Conservation (phyloP, 352 stramenopile species). For the Pythium phragmiticola region DNA sequence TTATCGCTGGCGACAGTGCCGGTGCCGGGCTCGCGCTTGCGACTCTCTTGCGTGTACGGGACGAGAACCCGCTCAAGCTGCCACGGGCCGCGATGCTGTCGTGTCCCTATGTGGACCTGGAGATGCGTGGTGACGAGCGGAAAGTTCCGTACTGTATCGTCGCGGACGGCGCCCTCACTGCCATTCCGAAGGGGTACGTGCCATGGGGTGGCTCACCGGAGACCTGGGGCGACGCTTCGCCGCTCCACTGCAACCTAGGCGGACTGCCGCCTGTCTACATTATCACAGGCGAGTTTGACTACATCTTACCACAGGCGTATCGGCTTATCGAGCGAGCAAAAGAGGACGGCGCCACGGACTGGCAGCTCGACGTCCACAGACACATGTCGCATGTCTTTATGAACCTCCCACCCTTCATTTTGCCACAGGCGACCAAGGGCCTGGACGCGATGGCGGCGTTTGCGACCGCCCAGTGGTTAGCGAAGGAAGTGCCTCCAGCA, state of each 20-base stretch:
- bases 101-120: conserved; percentile 18
- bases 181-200: neutral
- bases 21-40: conserved; percentile 17
- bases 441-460: conserved; percentile 45
- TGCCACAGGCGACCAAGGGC: conserved; percentile 47
- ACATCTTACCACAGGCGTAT: conserved; percentile 42
- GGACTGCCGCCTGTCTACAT: conserved; percentile 45
- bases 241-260: conserved; percentile 41
- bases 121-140: conserved; percentile 13
- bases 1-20: conserved; percentile 27
- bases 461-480: conserved; percentile 6
- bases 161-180: neutral
- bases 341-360: conserved; percentile 26
- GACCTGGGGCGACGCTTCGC: conserved; percentile 21
- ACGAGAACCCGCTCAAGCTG: neutral
- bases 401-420: conserved; percentile 41
- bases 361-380: conserved; percentile 45
- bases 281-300: conserved; percentile 44
- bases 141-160: conserved; percentile 21
- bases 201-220: neutral
- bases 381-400: conserved; percentile 68
- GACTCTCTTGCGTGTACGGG: conserved; percentile 25
- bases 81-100: neutral
- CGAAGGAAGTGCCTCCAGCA: neutral
- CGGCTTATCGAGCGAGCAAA: conserved; percentile 36